These are phyloP conservation scores for Phytophthora melonis DNA, from an alignment of 352 stramenopile species.

Conservation along the genomic window DNA sequence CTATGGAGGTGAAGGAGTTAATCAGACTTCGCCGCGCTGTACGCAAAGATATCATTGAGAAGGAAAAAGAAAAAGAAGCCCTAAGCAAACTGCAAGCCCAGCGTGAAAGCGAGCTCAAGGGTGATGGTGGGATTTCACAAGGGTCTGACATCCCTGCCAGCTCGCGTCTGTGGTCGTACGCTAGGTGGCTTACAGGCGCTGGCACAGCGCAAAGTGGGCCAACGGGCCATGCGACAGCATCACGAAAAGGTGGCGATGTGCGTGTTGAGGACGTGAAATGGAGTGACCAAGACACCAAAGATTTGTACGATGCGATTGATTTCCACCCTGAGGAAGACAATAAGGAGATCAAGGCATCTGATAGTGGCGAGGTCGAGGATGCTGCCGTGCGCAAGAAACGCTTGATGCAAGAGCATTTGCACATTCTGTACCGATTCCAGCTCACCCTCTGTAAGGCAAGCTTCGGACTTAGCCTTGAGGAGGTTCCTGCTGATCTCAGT, in stretches of 20 bases:
- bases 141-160: constrained; percentile 41
- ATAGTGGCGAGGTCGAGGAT: constrained; percentile 39
- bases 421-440: constrained; percentile 87
- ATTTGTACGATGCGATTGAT: constrained; percentile 84
- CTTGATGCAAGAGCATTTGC: constrained; percentile 53
- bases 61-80: constrained; percentile 47
- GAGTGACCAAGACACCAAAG: constrained; percentile 87
- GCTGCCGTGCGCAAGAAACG: constrained; percentile 27
- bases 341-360: constrained; percentile 23
- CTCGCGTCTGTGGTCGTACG: constrained; percentile 77
- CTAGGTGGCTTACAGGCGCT: constrained; percentile 68
- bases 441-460: constrained; percentile 62
- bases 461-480: constrained; percentile 62
- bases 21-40: constrained; percentile 64
- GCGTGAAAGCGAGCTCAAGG: constrained; percentile 21
- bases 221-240: constrained; percentile 1
- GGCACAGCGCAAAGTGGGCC: constrained; percentile 23
- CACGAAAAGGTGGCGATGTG: constrained; percentile 20
- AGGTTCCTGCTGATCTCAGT: constrained; percentile 24
- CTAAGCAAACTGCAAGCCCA: constrained; percentile 45
- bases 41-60: constrained; percentile 54
- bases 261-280: constrained; percentile 69
- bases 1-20: constrained; percentile 77
- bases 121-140: constrained; percentile 10
- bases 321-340: constrained; percentile 66